Base-by-base conservation (phyloP, 495 filamentous ascomycete genomes). In the Podospora appendiculata region DNA sequence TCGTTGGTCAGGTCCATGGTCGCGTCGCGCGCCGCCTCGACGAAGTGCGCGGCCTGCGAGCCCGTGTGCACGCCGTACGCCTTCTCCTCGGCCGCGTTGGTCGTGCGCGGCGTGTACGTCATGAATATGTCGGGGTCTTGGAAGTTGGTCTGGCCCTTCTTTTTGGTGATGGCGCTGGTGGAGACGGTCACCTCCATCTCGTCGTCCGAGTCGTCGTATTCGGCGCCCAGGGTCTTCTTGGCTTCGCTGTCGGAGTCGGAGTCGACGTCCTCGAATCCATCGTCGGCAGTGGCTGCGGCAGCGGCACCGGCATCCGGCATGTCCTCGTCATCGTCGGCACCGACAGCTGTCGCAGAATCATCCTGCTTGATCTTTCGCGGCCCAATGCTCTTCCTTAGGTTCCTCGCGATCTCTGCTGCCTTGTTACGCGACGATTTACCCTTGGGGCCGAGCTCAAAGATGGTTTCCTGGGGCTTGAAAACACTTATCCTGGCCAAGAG, bases 31-130 rank as follows among this genome's bases (percentile, higher is more conserved):
- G 94, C 91, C 0, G 86, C 89, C 55, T 85, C 79, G 47, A 92
- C 77, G 69, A 98, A 97, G 70, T 84, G 88, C 38, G 74, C 68
- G 55, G 78, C 79, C 18, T 81, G 75, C 12, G 49, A 43, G 36
- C 89, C 89, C 6, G 89, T 86, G 68, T 94, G 87, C 6, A 98
- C 90, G 54, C 90, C 88, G 70, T 97, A 98, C 2, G 82, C 93
- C 17, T 85, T 82, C 58, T 95, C 89, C 72, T 97, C 94, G 33
- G 84, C 88, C 4, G 84, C 70, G 65, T 88, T 90, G 43, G 77
- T 78, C 47, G 81, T 78, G 56, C 80, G 79, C 0, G 93, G 93
- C 0, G 78, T 86, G 77, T 99, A 99, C 14, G 88, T 86, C 88
- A 99, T 96, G 78, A 93, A 99, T 62, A 89, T 79, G 41, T 96